A percentile compares a stretch with the other conserved stretches of the same genome.
These are phyloP conservation scores for Vitis hybrid DNA, from an alignment of 177 flowering plant species.

Conservation along the genomic window DNA sequence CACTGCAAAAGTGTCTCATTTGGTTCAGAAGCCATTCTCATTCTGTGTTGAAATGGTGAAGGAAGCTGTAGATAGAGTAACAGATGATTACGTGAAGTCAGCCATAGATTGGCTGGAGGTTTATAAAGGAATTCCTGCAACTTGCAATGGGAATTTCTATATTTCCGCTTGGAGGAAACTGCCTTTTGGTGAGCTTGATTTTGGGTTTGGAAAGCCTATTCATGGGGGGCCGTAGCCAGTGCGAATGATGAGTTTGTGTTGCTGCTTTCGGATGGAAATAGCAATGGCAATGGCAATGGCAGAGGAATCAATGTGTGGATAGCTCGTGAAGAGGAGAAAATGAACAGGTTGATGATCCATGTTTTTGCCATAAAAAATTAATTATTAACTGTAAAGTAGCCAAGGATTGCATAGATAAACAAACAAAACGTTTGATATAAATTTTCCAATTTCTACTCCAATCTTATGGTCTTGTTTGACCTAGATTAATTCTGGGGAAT, in stretches of 20 bases:
- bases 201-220: constrained; percentile 41
- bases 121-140: constrained; percentile 39
- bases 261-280: constrained; percentile 32
- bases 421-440: no score
- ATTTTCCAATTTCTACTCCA: no score
- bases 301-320: constrained; percentile 45
- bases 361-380: constrained; percentile 21
- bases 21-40: constrained; percentile 31
- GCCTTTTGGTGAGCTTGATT: constrained; percentile 40
- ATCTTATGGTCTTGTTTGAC: no score
- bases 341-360: constrained; percentile 31
- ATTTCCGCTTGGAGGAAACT: constrained; percentile 54
- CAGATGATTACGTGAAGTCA: constrained; percentile 41
- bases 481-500: no score
- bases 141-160: constrained; percentile 35
- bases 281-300: not conserved
- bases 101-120: constrained; percentile 55
- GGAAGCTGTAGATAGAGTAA: constrained; percentile 31
- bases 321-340: constrained; percentile 28
- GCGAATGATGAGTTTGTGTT: constrained; percentile 47
- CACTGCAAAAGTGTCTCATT: constrained; percentile 32
- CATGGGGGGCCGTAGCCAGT: constrained; percentile 45
- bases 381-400: no score
- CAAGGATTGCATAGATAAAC: no score
- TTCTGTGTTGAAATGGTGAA: constrained; percentile 33